Evolutionary conservation across 306 rosid genomes (phyloP), one percentile per base, ranked within the genome.

Genomic region (Lagenaria siceraria): DNA sequence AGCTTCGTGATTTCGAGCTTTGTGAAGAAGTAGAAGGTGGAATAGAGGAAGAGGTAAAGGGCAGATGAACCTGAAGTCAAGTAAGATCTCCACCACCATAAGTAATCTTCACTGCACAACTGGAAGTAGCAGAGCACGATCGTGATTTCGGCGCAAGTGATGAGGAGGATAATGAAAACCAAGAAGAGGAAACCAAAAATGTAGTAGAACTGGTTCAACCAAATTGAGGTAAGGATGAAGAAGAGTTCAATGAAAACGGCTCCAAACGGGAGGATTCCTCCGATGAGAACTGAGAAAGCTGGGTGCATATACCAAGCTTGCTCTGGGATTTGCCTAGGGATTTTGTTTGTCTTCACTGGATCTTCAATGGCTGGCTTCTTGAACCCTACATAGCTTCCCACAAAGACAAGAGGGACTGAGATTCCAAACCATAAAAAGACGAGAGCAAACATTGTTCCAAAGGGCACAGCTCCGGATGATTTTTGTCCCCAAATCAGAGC

Each of bases 241-340:
- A 95, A 95, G 71, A 95, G 96, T 77, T 95, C 98, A 21, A 95
- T 95, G 90, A 95, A 95, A 77, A 95, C 98, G 46, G 97, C 98
- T 62, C 98, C 98, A 3, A 94, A 94, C 29, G 98, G 98, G 54
- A 94, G 94, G 83, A 94, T 94, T 82, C 98, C 98, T n/a, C 98
- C 98, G 0, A 95, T 92, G 49, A 95, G 84, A 81, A 95, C 86
- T 1, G 98, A 95, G 85, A 95, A 92, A 15, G 83, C 79, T 1
- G 98, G 92, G 87, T 95, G 92, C 98, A 94, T 94, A 87, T 94
- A 94, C 98, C 98, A 94, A 53, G 98, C 97, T 87, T 94, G 98
- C 81, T 92, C 98, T 52, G 98, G 98, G 78, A 95, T 92, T 83
- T 95, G 98, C 83, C 98, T 90, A 21, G 98, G 98, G 84, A 95